Evolutionary conservation across 192 early-diverging fungal genomes (phyloP).

Genomic region (Coemansia sp.): DNA sequence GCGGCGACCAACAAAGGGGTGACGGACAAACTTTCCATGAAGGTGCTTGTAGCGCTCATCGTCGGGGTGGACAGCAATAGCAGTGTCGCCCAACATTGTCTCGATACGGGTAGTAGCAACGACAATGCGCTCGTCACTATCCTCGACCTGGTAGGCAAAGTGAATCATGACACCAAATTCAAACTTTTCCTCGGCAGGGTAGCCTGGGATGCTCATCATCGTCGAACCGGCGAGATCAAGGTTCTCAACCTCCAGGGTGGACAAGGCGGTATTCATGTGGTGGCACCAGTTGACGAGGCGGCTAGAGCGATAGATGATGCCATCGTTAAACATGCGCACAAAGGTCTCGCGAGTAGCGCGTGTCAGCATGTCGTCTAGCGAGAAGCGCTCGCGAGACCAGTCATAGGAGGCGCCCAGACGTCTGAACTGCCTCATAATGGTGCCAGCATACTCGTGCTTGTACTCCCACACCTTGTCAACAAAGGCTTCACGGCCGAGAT

Average conservation of each 20-base stretch:
- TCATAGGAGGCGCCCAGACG: slow-evolving; percentile 91
- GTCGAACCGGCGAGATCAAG: slow-evolving; percentile 84
- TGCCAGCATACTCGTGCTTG: slow-evolving; percentile 82
- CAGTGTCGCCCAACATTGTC: slow-evolving; percentile 99
- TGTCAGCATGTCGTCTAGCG: slow-evolving; percentile 80
- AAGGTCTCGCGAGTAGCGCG: slow-evolving; percentile 93
- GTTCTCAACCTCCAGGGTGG: slow-evolving; percentile 95
- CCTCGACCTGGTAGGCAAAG: slow-evolving; percentile 91
- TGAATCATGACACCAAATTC: slow-evolving; percentile 98
- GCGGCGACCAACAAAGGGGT: slow-evolving; percentile 89
- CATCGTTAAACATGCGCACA: slow-evolving; percentile 90
- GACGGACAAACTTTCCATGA: slow-evolving; percentile 88
- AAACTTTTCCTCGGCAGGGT: slow-evolving; percentile 89
- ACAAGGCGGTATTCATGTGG: slow-evolving; percentile 90
- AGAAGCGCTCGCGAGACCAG: slow-evolving; percentile 90
- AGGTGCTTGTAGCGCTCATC: slow-evolving; percentile 94
- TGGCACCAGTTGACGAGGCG: slow-evolving; percentile 99
- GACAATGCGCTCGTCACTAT: slow-evolving; percentile 80
- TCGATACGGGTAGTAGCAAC: slow-evolving; percentile 99
- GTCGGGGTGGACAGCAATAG: slow-evolving; percentile 90
- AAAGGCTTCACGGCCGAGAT: slow-evolving; percentile 89
- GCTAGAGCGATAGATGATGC: slow-evolving; percentile 94
- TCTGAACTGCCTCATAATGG: slow-evolving; percentile 86
- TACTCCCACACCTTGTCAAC: slow-evolving; percentile 90
- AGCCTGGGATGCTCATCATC: slow-evolving; percentile 85